A percentile compares a stretch with the other conserved stretches of the same genome.
phyloP scores from a whole-genome alignment of 2,329 filamentous ascomycete genomes.

The Didymella pomorum region DNA sequence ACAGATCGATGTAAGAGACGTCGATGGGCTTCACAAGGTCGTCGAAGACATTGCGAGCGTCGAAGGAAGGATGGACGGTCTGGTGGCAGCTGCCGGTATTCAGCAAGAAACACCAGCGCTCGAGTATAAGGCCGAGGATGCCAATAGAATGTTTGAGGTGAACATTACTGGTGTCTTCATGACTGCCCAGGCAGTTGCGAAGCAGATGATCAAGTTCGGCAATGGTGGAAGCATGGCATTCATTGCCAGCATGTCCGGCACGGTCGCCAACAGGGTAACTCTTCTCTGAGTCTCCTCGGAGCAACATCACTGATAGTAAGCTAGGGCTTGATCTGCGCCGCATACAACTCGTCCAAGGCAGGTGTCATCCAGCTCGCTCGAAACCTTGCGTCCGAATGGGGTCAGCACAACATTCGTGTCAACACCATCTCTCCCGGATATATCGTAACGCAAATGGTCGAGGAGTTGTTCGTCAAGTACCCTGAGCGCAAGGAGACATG shows the following conservation, averaged over 20 bases:
- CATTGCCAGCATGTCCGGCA: conserved; percentile 70
- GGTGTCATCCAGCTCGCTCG: conserved; percentile 75
- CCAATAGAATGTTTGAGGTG: conserved; percentile 69
- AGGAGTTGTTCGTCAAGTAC: conserved; percentile 76
- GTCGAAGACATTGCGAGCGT: conserved; percentile 73
- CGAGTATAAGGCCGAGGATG: conserved; percentile 73
- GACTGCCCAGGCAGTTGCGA: conserved; percentile 69
- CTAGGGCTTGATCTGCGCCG: conserved; percentile 70
- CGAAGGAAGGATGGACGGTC: conserved; percentile 78
- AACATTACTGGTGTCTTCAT: conserved; percentile 70
- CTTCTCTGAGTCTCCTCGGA: background rate
- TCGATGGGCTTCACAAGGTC: conserved; percentile 70
- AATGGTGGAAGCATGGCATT: conserved; percentile 68
- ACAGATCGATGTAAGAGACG: conserved; percentile 81
- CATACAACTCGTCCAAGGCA: conserved; percentile 80
- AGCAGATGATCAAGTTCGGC: conserved; percentile 68
- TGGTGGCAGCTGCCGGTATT: conserved; percentile 77
- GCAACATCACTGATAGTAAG: conserved; percentile 23
- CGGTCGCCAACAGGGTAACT: conserved; percentile 67
- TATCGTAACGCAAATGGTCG: conserved; percentile 84
- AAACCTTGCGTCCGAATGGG: conserved; percentile 78
- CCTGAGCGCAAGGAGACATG: conserved; percentile 73
- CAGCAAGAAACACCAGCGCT: conserved; percentile 85
- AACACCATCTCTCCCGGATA: conserved; percentile 85
- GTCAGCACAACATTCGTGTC: conserved; percentile 74